Percentiles rank a stretch among this genome's conserved stretches.
These are phyloP conservation scores for Globisporangium heterothallicum DNA, from an alignment of 352 stramenopile species.

Conservation along the genomic window DNA sequence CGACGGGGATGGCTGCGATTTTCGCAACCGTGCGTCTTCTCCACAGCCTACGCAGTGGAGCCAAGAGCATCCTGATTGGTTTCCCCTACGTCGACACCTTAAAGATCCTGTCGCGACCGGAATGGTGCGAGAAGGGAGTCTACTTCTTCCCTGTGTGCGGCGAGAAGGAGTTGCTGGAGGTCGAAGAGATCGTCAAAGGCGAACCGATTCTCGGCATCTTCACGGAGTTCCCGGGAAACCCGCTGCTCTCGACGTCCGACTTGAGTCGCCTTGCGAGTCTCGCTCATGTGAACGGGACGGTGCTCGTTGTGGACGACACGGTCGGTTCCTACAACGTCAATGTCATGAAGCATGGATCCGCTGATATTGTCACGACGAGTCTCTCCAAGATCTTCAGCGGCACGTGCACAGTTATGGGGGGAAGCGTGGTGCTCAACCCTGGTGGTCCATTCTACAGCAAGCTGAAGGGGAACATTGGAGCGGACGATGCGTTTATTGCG, in stretches of 20 bases:
- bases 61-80: conserved; percentile 85
- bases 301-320: conserved; percentile 89
- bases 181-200: conserved; percentile 62
- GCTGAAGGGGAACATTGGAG: conserved; percentile 30
- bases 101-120: conserved; percentile 86
- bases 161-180: conserved; percentile 47
- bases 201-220: conserved; percentile 86
- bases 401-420: conserved; percentile 87
- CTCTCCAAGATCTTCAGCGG: conserved; percentile 93
- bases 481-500: conserved; percentile 54
- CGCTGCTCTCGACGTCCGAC: conserved; percentile 83
- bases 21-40: conserved; percentile 77
- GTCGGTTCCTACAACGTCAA: conserved; percentile 91
- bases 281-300: conserved; percentile 82
- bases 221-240: conserved; percentile 92
- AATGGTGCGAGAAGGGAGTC: conserved; percentile 81
- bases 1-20: conserved; percentile 87
- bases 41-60: conserved; percentile 29
- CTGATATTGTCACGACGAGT: conserved; percentile 89
- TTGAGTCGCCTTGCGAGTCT: conserved; percentile 75
- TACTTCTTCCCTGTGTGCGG: conserved; percentile 87
- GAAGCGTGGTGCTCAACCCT: conserved; percentile 87
- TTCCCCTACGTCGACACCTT: conserved; percentile 94
- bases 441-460: conserved; percentile 35
- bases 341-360: conserved; percentile 61